Percentiles rank a stretch among this genome's conserved stretches.
Evolutionary conservation across 2,329 filamentous ascomycete species (phyloP).

Genomic region (Penicillium sumatraense): DNA sequence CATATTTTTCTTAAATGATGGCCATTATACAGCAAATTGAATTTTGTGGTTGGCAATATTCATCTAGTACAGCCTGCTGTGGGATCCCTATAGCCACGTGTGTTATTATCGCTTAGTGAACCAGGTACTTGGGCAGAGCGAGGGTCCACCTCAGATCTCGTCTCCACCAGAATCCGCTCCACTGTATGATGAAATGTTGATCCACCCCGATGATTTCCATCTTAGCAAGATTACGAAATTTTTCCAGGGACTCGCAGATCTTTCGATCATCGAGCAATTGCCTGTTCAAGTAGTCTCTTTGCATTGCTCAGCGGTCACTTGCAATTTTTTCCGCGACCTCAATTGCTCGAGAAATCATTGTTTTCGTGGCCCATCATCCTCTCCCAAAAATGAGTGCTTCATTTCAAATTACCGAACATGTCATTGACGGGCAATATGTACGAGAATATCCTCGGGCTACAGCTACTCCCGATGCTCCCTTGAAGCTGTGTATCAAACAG

Average conservation of each 20-base stretch:
- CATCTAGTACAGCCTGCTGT: too few species aligned
- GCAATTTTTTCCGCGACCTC: background rate
- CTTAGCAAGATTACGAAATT: background rate
- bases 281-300: background rate
- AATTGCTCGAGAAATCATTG: too few species aligned
- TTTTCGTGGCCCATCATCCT: background rate
- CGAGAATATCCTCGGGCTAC: conserved; percentile 53
- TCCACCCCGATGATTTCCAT: background rate
- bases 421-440: conserved; percentile 54
- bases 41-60: too few species aligned
- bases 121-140: too few species aligned
- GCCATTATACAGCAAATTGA: too few species aligned
- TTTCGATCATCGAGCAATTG: background rate
- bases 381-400: conserved; percentile 1
- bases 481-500: conserved; percentile 59
- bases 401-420: conserved; percentile 53
- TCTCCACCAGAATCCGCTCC: background rate
- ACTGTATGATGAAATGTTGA: background rate
- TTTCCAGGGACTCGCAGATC: background rate
- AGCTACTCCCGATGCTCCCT: conserved; percentile 50
- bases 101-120: too few species aligned
- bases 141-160: too few species aligned
- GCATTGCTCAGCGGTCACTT: background rate
- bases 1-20: too few species aligned
- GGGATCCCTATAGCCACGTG: too few species aligned